Evolutionary conservation across 352 stramenopile species (phyloP), one percentile per base, ranked within the genome.

Genomic region (Pythium sp.): DNA sequence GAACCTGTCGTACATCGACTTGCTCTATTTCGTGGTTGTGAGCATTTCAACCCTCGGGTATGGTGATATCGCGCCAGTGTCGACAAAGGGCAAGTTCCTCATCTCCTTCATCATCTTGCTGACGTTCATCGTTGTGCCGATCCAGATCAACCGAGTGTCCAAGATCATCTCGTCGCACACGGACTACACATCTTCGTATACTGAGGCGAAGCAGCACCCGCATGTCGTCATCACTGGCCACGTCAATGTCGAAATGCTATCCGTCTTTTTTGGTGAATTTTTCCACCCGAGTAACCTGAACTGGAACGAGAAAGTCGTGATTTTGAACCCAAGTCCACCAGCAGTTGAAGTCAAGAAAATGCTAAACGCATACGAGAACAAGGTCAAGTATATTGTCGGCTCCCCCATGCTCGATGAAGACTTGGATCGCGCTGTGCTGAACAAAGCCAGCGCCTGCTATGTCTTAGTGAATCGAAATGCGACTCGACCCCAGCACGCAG

Each of bases 21-120:
- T 90, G 66, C 75, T 94, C 28, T 94, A 94, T 70, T 92, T 92
- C 64, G 83, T 91, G 22, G 77, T 94, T 26, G 86, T 94, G n/a
- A 94, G 85, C 38, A 94, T 95, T 38, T 92, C 86, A 2, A 95
- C 89, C 5, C 76, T 96, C 11, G 88, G 89, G 2, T 96, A 95
- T 63, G 89, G 89, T 4, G 89, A 96, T 59, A 90, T 96, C 24
- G 74, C 74, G 18, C 87, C 86, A 0, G 74, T 86, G 63, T 93
- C 87, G 6, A 76, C 64, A 2, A 77, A 68, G 1, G 88, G 89
- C n/a, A 91, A 91, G 55, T 86, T 92, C 26, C 72, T 91, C 57
- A 90, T 92, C 54, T 79, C 89, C 28, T 92, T 89, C 59, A 83
- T 93, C 54, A 94, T 96, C 54, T 68, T 94, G 53, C 84, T 94